Evolutionary conservation across 805 yeast species (phyloP).

Genomic region (Kluyveromyces lactis): DNA sequence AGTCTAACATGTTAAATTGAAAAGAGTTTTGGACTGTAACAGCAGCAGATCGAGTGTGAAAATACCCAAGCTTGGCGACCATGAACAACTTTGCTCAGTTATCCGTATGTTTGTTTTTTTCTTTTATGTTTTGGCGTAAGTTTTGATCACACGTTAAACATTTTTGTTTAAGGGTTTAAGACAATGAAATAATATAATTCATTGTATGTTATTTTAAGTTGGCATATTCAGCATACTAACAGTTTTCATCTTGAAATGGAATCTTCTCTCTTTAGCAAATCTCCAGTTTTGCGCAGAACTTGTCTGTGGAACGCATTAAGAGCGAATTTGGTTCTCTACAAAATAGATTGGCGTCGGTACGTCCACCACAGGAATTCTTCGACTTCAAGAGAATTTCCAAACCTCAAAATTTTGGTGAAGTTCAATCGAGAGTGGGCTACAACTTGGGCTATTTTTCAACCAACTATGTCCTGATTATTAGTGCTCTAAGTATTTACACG

Average conservation of each 20-base stretch:
- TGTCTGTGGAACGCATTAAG: constrained; percentile 29
- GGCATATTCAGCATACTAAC: too few species aligned
- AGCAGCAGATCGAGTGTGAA: too few species aligned
- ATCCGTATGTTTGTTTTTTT: background rate
- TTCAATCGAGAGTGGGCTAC: constrained; percentile 80
- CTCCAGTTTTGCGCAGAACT: constrained; percentile 23
- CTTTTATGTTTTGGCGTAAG: too few species aligned
- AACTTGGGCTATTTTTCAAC: constrained; percentile 82
- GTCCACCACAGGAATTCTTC: constrained; percentile 90
- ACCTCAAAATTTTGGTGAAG: constrained; percentile 82
- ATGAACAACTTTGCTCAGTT: constrained; percentile 1
- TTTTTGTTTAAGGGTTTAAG: too few species aligned
- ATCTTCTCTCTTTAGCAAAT: constrained; percentile 14
- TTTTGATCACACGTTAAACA: too few species aligned
- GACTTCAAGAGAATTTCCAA: constrained; percentile 83
- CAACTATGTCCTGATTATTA: constrained; percentile 71
- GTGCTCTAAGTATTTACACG: constrained; percentile 71
- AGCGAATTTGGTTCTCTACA: constrained; percentile 48
- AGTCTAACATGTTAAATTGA: too few species aligned
- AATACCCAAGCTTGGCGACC: too few species aligned
- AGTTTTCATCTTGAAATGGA: too few species aligned
- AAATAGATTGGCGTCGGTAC: constrained; percentile 57
- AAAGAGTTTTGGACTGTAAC: too few species aligned
- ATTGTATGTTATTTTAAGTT: too few species aligned
- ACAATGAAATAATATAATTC: too few species aligned